These are phyloP conservation scores for Mortierella sp. DNA, from an alignment of 371 early-diverging fungal species.

Conservation along the genomic window DNA sequence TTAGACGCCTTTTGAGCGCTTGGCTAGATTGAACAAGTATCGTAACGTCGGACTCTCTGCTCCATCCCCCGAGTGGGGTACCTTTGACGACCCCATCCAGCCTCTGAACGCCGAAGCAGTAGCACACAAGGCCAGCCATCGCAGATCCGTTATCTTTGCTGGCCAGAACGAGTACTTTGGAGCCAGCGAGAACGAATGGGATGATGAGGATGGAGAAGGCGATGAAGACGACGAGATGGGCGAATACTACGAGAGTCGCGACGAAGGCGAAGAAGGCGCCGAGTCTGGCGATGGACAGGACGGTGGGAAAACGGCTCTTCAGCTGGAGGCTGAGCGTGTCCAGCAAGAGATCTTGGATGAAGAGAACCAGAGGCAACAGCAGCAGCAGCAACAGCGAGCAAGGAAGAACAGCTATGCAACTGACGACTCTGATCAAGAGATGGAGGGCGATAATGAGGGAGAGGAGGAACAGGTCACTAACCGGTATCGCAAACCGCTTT, in stretches of 20 bases:
- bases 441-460: conserved; percentile 19
- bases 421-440: conserved; percentile 25
- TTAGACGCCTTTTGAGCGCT: conserved; percentile 87
- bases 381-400: conserved; percentile 24
- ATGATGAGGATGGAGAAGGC: conserved; percentile 57
- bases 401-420: conserved; percentile 17
- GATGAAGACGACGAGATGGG: conserved; percentile 60
- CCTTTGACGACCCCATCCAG: conserved; percentile 50
- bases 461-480: conserved; percentile 44
- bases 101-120: conserved; percentile 41
- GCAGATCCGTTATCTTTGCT: conserved; percentile 48
- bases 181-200: conserved; percentile 62
- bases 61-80: conserved; percentile 58
- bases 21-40: conserved; percentile 91
- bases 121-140: conserved; percentile 22
- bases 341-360: conserved; percentile 50
- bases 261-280: conserved; percentile 57
- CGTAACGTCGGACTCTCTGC: conserved; percentile 81
- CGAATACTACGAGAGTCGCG: conserved; percentile 41
- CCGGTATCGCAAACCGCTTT: conserved; percentile 46
- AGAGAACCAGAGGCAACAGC: conserved; percentile 20
- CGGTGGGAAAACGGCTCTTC: conserved; percentile 28
- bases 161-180: conserved; percentile 52
- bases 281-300: conserved; percentile 23
- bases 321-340: conserved; percentile 47